phyloP scores from a whole-genome alignment of 225 moss, liverwort and hornwort species.

The Ulota crispa region DNA sequence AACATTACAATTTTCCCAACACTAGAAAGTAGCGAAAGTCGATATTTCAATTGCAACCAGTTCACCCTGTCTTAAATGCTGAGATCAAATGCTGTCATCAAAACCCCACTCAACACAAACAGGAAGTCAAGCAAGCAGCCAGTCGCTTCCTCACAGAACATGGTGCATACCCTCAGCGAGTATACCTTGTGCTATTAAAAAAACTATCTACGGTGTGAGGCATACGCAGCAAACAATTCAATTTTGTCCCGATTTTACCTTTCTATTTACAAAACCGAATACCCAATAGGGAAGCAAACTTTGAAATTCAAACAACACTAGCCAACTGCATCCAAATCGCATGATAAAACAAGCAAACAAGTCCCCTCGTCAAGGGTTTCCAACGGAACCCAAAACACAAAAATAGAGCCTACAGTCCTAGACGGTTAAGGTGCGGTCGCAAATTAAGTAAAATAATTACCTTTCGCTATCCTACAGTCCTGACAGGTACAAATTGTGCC shows the following conservation, averaged over 20 bases:
- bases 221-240: neutral
- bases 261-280: neutral
- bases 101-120: neutral
- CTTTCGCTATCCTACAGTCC: neutral
- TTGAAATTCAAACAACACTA: neutral
- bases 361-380: neutral
- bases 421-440: neutral
- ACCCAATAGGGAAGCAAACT: neutral
- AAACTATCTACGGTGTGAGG: neutral
- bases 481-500: neutral
- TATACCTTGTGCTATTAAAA: neutral
- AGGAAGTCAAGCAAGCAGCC: neutral
- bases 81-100: conserved; percentile 12
- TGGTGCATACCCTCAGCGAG: conserved; percentile 6
- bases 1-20: neutral
- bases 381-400: neutral
- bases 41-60: conserved; percentile 5
- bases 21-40: conserved; percentile 7
- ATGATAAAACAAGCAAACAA: neutral
- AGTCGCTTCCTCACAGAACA: conserved; percentile 10
- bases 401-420: neutral
- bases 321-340: neutral
- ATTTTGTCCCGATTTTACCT: neutral
- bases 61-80: conserved; percentile 14
- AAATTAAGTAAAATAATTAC: neutral